phyloP scores from a whole-genome alignment of 306 rosid species.

The Pueraria montana region DNA sequence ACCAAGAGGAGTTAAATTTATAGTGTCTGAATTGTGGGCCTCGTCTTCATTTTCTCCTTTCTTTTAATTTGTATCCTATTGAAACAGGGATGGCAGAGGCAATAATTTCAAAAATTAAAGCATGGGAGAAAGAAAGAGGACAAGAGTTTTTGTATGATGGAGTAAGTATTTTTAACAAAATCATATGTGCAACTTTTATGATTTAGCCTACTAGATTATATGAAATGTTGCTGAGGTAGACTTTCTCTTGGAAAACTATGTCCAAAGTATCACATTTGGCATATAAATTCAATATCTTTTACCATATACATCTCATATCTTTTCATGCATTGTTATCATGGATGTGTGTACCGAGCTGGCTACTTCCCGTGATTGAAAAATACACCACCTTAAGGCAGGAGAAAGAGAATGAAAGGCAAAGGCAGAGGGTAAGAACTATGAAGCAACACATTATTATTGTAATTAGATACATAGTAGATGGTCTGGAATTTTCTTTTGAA shows the following conservation, averaged over 20 bases:
- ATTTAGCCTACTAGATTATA: not conserved
- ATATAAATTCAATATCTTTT: slow-evolving; percentile 13
- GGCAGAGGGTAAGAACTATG: slow-evolving; percentile 64
- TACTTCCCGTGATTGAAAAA: slow-evolving; percentile 70
- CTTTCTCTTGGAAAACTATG: slow-evolving; percentile 8
- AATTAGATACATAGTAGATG: slow-evolving; percentile 43
- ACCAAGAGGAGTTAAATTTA: slow-evolving; percentile 9
- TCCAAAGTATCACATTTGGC: slow-evolving; percentile 14
- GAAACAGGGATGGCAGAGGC: slow-evolving; percentile 74
- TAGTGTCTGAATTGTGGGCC: not conserved
- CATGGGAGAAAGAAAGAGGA: slow-evolving; percentile 81
- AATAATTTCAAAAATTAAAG: slow-evolving; percentile 64
- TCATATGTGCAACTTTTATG: not conserved
- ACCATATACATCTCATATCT: not conserved
- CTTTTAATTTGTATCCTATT: slow-evolving; percentile 16
- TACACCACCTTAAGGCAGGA: slow-evolving; percentile 64
- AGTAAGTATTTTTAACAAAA: slow-evolving; percentile 59
- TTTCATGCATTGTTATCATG: slow-evolving; percentile 15
- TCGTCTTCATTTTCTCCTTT: not conserved
- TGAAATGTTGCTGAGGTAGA: not conserved
- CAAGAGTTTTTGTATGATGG: slow-evolving; percentile 69
- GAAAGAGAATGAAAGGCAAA: slow-evolving; percentile 78
- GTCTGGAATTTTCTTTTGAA: slow-evolving; percentile 38
- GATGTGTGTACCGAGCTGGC: slow-evolving; percentile 56
- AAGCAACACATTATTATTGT: not conserved